Evolutionary conservation across 2,329 filamentous ascomycete genomes (phyloP), one percentile per base, ranked within the genome.

Genomic region (Didymella exigua): DNA sequence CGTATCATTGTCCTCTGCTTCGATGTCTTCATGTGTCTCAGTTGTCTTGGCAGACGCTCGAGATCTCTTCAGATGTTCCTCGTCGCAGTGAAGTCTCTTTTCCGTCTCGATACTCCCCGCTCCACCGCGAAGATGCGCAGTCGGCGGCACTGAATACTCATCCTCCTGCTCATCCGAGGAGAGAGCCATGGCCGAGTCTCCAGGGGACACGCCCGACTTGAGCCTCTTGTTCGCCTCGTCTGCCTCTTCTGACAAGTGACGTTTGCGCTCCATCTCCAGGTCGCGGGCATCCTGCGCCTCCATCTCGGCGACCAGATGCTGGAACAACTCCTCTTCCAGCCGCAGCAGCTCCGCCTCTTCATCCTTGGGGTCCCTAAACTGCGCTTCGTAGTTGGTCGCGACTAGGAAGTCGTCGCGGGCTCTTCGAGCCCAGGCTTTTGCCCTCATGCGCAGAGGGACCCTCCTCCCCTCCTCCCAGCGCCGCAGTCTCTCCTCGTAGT

Each of bases 11-110:
- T n/a, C 7, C 14, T 48, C 24, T 9, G 5, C 19, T 36, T 21
- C 44, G n/a, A n/a, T n/a, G n/a, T n/a, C n/a, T n/a, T n/a, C n/a
- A n/a, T n/a, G n/a, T n/a, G n/a, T n/a, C n/a, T n/a, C n/a, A n/a
- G n/a, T n/a, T n/a, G n/a, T n/a, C n/a, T n/a, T 16, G 26, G 2
- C n/a, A 6, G 2, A n/a, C 14, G 10, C 1, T n/a, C 13, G n/a
- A 4, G 13, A 2, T 18, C 36, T 24, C 21, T 14, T 11, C 29
- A 7, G 11, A 9, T 18, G 10, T n/a, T 3, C 23, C 52, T 26
- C 13, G 53, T 56, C 13, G 33, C 48, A 24, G 59, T 41, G 44
- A 57, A 36, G 16, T 38, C n/a, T n/a, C n/a, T n/a, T n/a, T n/a
- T n/a, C n/a, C 18, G 8, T 21, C 9, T 2, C 16, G 9, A 14